These are phyloP conservation scores for Coemansia umbellata DNA, from an alignment of 192 early-diverging fungal species.

Conservation along the genomic window DNA sequence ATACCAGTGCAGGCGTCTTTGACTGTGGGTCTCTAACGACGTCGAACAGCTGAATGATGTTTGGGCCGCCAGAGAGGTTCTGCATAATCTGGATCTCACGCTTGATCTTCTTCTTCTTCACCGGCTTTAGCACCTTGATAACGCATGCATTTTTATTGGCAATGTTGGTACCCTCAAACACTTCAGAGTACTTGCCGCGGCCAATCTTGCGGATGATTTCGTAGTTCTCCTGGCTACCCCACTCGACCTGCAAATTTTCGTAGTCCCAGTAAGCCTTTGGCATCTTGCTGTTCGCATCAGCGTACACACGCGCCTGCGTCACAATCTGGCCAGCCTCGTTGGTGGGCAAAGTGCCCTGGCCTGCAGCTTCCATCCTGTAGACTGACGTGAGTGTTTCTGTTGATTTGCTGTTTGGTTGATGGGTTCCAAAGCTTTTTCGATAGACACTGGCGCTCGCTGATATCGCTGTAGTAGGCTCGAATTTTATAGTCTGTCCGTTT, in stretches of 20 bases:
- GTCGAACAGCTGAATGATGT: constrained; percentile 88
- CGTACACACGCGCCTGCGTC: constrained; percentile 80
- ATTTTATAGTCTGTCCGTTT: background rate
- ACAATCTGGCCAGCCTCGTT: constrained; percentile 36
- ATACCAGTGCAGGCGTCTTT: constrained; percentile 94
- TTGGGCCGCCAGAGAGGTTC: constrained; percentile 91
- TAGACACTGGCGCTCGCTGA: constrained; percentile 3
- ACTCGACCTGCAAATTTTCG: constrained; percentile 86
- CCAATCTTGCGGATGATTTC: constrained; percentile 98
- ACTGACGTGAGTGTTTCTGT: background rate
- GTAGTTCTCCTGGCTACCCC: constrained; percentile 95
- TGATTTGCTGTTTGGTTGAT: background rate
- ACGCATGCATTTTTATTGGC: constrained; percentile 82
- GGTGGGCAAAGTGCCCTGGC: constrained; percentile 14
- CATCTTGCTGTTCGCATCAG: constrained; percentile 79
- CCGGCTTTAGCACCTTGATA: constrained; percentile 99
- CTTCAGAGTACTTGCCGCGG: constrained; percentile 98
- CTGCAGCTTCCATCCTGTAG: constrained; percentile 27
- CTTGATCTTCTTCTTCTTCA: constrained; percentile 99
- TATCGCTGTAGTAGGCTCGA: background rate
- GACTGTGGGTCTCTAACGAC: constrained; percentile 96
- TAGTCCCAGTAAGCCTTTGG: constrained; percentile 95
- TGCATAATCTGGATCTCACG: constrained; percentile 99
- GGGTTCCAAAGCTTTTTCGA: constrained; percentile 20
- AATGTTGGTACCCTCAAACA: constrained; percentile 97